Percentiles rank a stretch among this genome's conserved stretches.
Evolutionary conservation across 2,329 filamentous ascomycete species (phyloP).

Genomic region (Colletotrichum melonis): DNA sequence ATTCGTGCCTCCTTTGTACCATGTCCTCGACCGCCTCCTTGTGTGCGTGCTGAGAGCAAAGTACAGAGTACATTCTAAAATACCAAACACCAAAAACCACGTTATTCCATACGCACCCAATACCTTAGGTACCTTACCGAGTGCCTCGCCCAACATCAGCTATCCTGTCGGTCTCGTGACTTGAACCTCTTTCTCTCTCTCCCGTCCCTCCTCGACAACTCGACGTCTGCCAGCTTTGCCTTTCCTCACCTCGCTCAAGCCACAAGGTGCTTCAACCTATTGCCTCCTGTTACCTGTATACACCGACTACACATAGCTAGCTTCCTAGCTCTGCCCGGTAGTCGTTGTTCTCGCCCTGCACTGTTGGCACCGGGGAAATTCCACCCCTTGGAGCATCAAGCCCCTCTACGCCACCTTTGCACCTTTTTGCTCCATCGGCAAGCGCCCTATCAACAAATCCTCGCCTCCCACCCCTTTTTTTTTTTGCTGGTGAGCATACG

Average conservation of each 20-base stretch:
- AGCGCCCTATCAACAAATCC: constrained; percentile 4
- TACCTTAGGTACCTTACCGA: too few relatives aligned
- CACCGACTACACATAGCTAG: not conserved
- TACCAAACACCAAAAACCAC: not conserved
- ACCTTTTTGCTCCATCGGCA: not conserved
- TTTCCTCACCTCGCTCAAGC: not conserved
- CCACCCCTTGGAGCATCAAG: constrained; percentile 12
- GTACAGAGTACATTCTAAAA: not conserved
- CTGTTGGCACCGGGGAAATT: not conserved
- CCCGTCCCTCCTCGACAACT: not conserved
- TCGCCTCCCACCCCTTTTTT: constrained; percentile 8
- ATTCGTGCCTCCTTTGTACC: not conserved
- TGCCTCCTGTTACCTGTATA: not conserved
- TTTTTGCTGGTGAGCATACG: not conserved
- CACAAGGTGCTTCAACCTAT: constrained; percentile 16
- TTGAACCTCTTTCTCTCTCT: constrained; percentile 3
- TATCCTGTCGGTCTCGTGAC: constrained; percentile 29
- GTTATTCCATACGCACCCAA: too few relatives aligned
- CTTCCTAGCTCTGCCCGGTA: constrained; percentile 17
- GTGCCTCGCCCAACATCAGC: not conserved
- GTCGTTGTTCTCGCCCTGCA: not conserved
- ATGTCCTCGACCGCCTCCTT: not conserved
- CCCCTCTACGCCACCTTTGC: constrained; percentile 18
- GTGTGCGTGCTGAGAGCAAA: not conserved
- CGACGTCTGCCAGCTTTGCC: not conserved